Evolutionary conservation across 352 stramenopile genomes (phyloP).

Genomic region (Phytopythium delawarense): DNA sequence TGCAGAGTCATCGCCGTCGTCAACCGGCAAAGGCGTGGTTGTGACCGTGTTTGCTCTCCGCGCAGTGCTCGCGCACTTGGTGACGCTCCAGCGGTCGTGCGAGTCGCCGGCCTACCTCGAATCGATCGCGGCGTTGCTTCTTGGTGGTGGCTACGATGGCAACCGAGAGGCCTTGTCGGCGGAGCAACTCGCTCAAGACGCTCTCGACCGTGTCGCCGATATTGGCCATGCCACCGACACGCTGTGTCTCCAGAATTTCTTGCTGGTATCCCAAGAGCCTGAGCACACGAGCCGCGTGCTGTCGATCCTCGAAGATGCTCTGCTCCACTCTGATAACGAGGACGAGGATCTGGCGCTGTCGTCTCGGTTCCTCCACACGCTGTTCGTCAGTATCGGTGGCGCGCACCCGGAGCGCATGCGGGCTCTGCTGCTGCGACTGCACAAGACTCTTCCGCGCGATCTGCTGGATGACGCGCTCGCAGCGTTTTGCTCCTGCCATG

Average conservation of each 20-base stretch:
- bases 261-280: constrained; percentile 34
- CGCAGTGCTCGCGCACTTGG: constrained; percentile 45
- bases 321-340: constrained; percentile 7
- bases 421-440: constrained; percentile 43
- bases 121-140: constrained; percentile 25
- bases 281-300: constrained; percentile 31
- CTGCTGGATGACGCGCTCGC: constrained; percentile 42
- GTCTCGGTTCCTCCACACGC: constrained; percentile 42
- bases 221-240: constrained; percentile 29
- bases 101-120: constrained; percentile 22
- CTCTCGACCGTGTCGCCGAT: constrained; percentile 33
- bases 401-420: constrained; percentile 27
- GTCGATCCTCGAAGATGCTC: constrained; percentile 28
- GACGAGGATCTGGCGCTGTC: constrained; percentile 11
- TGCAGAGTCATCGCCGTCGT: constrained; percentile 11
- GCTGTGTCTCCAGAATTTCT: constrained; percentile 38
- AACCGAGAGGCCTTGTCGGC: constrained; percentile 7
- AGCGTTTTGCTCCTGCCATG: constrained; percentile 48
- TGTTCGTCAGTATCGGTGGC: constrained; percentile 38
- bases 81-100: constrained; percentile 21
- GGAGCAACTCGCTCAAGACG: constrained; percentile 20
- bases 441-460: constrained; percentile 30
- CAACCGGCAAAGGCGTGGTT: constrained; percentile 19
- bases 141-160: neutral
- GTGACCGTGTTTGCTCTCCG: constrained; percentile 50